Base-by-base conservation (phyloP, 106 monocot species). In the Dendrobium officinale region DNA sequence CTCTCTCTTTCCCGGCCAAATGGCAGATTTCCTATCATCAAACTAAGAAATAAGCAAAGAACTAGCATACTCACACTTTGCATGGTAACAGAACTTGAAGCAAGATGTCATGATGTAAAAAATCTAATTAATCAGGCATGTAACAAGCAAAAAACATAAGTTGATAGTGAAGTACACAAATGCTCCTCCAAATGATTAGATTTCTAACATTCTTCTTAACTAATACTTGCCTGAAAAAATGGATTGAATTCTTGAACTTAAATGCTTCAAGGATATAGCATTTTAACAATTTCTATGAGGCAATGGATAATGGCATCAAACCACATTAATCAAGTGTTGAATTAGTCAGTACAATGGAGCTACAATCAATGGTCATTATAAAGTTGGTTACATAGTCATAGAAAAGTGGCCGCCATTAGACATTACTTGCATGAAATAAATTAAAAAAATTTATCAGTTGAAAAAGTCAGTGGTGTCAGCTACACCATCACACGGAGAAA, bases 11-110 rank as follows among this genome's bases (percentile, higher is more conserved):
- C 83, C 87, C 55, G 79, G 85, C 18, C 45, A 82, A 72, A 81
- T 88, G 26, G 48, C n/a, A 77, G 81, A 80, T 86, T 86, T 98
- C 87, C 94, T 91, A 45, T 81, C 20, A 72, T 2, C 78, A 83
- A 54, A 68, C 43, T 20, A 79, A 84, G 59, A 48, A 75, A 20
- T 82, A 45, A 79, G 72, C 51, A 81, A 47, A 26, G 26, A 75
- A 15, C 17, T 26, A 59, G n/a, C 26, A 79, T 48, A 17, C 49
- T 47, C 47, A 31, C 68, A 33, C 4, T 40, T 26, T 5, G 64
- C 64, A 3, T 70, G 15, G 70, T 70, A 70, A 33, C 33, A 70
- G 13, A 37, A 37, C 15, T 33, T 70, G 37, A 70, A 70, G 37
- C 16, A 70, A 16, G 20, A 70, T 37, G 8, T 70, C 37, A 70